Percentiles rank a stretch among this genome's conserved stretches.
These are phyloP conservation scores for Erucastrum elatum DNA, from an alignment of 345 rosid genomes.

Conservation along the genomic window DNA sequence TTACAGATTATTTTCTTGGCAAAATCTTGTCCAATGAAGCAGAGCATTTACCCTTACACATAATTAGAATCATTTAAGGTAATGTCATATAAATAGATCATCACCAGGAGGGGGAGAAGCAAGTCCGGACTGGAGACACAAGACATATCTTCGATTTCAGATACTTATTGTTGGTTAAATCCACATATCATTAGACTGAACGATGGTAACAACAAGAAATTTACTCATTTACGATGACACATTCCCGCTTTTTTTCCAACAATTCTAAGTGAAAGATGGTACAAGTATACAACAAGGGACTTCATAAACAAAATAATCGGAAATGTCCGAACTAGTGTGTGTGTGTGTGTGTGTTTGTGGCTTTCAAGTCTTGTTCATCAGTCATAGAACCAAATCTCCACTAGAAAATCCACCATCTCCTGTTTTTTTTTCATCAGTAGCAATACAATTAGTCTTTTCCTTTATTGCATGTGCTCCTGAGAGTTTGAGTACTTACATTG, in stretches of 20 bases:
- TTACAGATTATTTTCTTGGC: not conserved
- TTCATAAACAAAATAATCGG: constrained; percentile 14
- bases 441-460: not conserved
- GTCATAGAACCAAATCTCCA: constrained; percentile 82
- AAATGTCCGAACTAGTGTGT: constrained; percentile 18
- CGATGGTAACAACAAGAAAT: not conserved
- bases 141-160: constrained; percentile 9
- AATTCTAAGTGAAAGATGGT: constrained; percentile 13
- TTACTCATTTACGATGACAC: constrained; percentile 10
- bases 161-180: not conserved
- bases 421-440: constrained; percentile 33
- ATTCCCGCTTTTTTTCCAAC: constrained; percentile 18
- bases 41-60: not conserved
- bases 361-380: constrained; percentile 38
- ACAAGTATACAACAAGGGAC: constrained; percentile 15
- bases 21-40: not conserved
- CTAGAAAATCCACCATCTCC: constrained; percentile 97
- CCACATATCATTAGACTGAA: not conserved
- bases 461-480: no score
- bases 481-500: constrained; percentile 45
- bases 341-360: constrained; percentile 1
- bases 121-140: not conserved
- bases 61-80: not conserved
- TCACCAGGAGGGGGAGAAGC: not conserved
- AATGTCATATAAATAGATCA: not conserved